phyloP scores from a whole-genome alignment of 2,329 filamentous ascomycete genomes.

The Tolypocladium sp. region DNA sequence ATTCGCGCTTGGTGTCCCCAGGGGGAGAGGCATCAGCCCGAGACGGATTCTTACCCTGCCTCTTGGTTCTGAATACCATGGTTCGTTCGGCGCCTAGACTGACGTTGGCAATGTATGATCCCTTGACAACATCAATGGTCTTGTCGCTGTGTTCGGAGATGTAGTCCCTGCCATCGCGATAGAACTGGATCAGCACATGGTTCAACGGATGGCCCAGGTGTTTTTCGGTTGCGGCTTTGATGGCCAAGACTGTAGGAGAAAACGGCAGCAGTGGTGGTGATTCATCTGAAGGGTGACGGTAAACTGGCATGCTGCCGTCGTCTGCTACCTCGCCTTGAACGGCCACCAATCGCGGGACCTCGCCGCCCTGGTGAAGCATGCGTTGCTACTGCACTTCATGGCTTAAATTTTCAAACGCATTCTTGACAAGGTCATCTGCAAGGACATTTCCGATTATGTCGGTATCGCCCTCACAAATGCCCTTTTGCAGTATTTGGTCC shows the following conservation, averaged over 20 bases:
- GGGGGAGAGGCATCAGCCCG: too few species aligned
- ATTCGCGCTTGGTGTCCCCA: slow-evolving; percentile 32
- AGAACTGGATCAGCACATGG: slow-evolving; percentile 86
- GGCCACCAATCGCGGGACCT: slow-evolving; percentile 83
- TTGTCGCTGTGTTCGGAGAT: slow-evolving; percentile 98
- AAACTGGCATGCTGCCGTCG: slow-evolving; percentile 69
- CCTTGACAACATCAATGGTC: slow-evolving; percentile 77
- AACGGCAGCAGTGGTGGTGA: slow-evolving; percentile 70
- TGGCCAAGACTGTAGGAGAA: slow-evolving; percentile 58
- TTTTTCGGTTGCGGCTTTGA: slow-evolving; percentile 61
- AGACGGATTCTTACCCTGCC: slow-evolving; percentile 34
- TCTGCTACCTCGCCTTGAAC: slow-evolving; percentile 57
- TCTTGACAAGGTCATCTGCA: slow-evolving; percentile 40
- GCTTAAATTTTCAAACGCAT: slow-evolving; percentile 61
- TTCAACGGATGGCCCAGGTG: slow-evolving; percentile 76
- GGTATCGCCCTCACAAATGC: slow-evolving; percentile 74
- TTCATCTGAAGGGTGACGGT: slow-evolving; percentile 87
- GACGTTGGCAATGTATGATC: slow-evolving; percentile 82
- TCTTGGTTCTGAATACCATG: slow-evolving; percentile 84
- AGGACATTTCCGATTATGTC: slow-evolving; percentile 64
- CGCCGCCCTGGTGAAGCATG: slow-evolving; percentile 87
- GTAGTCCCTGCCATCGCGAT: slow-evolving; percentile 76
- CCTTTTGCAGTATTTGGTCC: slow-evolving; percentile 26
- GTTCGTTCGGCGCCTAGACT: slow-evolving; percentile 86
- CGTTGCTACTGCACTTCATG: slow-evolving; percentile 77